Conservation (phyloP, 176 grass and related monocot species). For the Zoysia pacifica region DNA sequence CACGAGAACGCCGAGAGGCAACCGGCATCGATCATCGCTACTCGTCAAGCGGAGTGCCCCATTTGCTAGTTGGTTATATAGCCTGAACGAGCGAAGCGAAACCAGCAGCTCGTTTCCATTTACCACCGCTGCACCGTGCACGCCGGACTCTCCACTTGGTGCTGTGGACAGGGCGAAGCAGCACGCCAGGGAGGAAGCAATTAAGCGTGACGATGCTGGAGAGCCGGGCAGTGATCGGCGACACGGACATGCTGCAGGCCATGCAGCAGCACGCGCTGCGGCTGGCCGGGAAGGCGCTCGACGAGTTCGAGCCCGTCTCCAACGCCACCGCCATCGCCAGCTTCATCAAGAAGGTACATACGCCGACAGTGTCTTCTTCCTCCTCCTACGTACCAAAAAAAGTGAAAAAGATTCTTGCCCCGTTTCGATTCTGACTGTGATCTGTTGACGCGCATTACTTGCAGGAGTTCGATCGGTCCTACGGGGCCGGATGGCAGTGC, state of each 20-base stretch:
- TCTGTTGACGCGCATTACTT: background rate
- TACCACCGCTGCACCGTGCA: background rate
- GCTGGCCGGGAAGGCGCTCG: constrained; percentile 55
- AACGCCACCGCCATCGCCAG: constrained; percentile 54
- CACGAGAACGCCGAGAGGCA: constrained; percentile 18
- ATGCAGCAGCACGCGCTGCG: constrained; percentile 57
- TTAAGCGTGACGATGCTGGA: constrained; percentile 46
- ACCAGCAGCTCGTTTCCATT: background rate
- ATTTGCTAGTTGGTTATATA: background rate
- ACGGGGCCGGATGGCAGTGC: constrained; percentile 62
- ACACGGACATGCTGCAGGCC: constrained; percentile 51
- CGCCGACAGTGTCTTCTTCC: background rate
- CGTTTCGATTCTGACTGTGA: background rate
- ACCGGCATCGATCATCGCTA: background rate
- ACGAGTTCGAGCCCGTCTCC: constrained; percentile 46
- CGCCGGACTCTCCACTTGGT: too few species aligned
- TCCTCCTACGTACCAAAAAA: background rate
- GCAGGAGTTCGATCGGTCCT: constrained; percentile 56
- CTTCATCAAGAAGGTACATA: constrained; percentile 56
- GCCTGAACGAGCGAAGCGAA: background rate
- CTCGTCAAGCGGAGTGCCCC: background rate
- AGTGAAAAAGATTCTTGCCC: background rate
- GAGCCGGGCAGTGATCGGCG: constrained; percentile 65
- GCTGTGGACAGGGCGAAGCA: background rate
- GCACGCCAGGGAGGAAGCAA: background rate